These are phyloP conservation scores for Gamsiella multidivaricata DNA, from an alignment of 192 early-diverging fungal species.

Conservation along the genomic window DNA sequence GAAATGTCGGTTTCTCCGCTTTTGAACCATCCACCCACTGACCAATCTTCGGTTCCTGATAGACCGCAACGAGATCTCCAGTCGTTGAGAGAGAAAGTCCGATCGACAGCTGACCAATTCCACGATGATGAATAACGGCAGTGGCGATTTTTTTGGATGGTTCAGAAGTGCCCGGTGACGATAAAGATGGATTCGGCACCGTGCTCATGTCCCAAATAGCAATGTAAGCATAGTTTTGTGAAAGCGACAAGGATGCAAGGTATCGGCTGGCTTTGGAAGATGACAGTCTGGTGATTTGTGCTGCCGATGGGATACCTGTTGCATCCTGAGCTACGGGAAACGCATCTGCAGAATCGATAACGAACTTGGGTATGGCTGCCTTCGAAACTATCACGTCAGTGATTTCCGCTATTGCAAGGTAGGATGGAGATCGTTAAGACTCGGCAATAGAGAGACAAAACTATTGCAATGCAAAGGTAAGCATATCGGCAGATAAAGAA, in stretches of 20 bases:
- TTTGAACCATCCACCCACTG: slow-evolving; percentile 23
- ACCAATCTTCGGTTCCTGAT: slow-evolving; percentile 44
- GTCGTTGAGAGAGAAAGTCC: slow-evolving; percentile 22
- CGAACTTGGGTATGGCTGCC: not conserved
- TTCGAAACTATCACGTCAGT: no score
- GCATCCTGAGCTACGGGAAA: not conserved
- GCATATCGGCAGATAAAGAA: no score
- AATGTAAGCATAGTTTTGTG: not conserved
- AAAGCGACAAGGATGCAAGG: slow-evolving; percentile 5
- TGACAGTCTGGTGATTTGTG: slow-evolving; percentile 6
- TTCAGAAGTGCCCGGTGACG: not conserved
- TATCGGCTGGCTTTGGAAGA: not conserved
- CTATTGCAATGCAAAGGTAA: no score
- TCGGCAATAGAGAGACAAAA: not conserved
- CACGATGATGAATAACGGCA: not conserved
- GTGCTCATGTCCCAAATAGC: slow-evolving; percentile 15
- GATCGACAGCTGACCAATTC: slow-evolving; percentile 23
- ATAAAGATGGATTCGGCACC: not conserved
- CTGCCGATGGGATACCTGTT: not conserved
- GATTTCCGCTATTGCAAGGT: no score
- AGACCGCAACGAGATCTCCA: slow-evolving; percentile 32
- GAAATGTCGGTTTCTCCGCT: slow-evolving; percentile 6
- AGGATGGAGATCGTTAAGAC: no score
- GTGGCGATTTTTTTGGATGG: not conserved
- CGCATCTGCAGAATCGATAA: not conserved